A percentile compares a stretch with the other conserved stretches of the same genome.
Evolutionary conservation across 2,329 filamentous ascomycete genomes (phyloP).

Genomic region (Ophiostoma sp.): DNA sequence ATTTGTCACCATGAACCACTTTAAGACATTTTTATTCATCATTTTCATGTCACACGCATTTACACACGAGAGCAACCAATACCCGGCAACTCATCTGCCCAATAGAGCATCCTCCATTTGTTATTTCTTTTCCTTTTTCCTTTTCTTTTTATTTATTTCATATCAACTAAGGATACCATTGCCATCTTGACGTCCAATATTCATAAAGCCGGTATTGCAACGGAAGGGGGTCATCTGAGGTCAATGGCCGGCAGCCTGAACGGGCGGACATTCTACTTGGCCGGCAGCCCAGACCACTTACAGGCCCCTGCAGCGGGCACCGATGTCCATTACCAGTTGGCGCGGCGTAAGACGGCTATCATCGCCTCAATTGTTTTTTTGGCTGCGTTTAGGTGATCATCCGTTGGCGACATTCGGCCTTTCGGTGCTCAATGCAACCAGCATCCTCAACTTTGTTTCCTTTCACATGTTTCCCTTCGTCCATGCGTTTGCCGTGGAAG

Average conservation of each 20-base stretch:
- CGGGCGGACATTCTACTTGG: neutral
- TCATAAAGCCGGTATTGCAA: neutral
- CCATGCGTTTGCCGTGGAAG: neutral
- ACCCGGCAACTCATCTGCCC: neutral
- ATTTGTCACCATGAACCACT: neutral
- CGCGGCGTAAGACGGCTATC: constrained; percentile 12
- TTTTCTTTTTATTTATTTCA: neutral
- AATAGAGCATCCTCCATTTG: neutral
- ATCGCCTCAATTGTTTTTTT: neutral
- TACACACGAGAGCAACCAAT: neutral
- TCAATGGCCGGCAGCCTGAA: neutral
- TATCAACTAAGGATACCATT: no score
- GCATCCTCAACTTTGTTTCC: neutral
- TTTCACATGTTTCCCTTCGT: constrained; percentile 2
- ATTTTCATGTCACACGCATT: neutral
- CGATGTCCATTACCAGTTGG: neutral
- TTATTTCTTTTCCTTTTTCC: no score
- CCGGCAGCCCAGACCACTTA: neutral
- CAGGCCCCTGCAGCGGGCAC: neutral
- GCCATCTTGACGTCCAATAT: neutral
- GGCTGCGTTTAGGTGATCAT: neutral
- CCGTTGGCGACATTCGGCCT: neutral
- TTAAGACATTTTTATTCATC: neutral
- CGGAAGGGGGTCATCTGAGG: no score
- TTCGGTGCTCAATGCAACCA: neutral